Base-by-base conservation (phyloP, 2,329 filamentous ascomycete species). In the Trichoderma sp. region DNA sequence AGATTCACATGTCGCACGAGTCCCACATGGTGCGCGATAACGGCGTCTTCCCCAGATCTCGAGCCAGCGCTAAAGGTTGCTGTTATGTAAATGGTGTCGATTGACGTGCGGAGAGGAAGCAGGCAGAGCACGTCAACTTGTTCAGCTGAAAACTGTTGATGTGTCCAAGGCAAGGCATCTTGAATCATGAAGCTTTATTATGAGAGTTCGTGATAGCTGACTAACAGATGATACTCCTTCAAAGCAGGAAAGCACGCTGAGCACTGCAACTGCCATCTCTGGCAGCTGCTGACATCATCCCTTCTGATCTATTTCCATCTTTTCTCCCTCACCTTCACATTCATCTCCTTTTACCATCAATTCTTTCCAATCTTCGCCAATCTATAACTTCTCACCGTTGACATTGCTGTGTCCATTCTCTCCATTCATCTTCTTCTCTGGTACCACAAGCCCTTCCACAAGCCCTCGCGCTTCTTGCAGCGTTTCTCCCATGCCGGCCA, bases 401-500 rank as follows among this genome's bases (percentile, higher is more conserved):
- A 33, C 27, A 14, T 29, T 45, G n/a, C n/a, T 62, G 31, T 56
- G 63, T 6, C 69, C 69, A 24, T 50, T 72, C 14, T 45, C 59
- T 14, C 29, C 75, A 41, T 74, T 68, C 21, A 38, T 7, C 41
- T 68, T 60, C 56, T 74, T 64, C 24, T 64, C 64, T 16, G 21
- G 24, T 6, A 18, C 18, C 24, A 45, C 41, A n/a, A 29, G 53
- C 16, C 75, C 41, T n/a, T 45, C 77, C 35, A 77, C 71, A 53
- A 77, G 35, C 33, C 76, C 75, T 24, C 75, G 38, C 9, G 76
- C 75, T 35, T 74, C 35, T 31, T 76, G 63, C 64, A 82, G 67
- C 29, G 79, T 77, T 68, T 78, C 67, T 1, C 73, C 77, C 78
- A 82, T 75, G 35, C 65, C 73, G 8, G 63, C 50, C 45, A 82